These are phyloP conservation scores for Aaosphaeria arxii DNA, from an alignment of 2,329 filamentous ascomycete genomes.

Conservation along the genomic window DNA sequence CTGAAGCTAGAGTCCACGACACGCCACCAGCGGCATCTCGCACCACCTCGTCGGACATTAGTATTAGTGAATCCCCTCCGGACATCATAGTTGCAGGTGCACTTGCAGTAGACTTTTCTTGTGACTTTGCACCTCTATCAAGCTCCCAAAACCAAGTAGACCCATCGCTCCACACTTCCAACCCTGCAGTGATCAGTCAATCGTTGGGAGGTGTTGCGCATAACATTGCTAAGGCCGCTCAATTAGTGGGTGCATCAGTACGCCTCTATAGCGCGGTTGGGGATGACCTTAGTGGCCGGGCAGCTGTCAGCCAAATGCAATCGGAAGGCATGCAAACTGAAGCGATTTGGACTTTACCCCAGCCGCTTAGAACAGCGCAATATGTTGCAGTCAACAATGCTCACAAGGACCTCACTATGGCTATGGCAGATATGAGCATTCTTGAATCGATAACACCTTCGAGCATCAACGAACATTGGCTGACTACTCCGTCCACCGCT, in stretches of 20 bases:
- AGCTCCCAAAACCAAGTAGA: conserved; percentile 35
- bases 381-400: conserved; percentile 87
- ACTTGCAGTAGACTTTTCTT: conserved; percentile 81
- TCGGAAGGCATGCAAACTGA: conserved; percentile 62
- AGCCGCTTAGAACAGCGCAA: conserved; percentile 70
- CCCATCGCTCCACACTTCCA: conserved; percentile 72
- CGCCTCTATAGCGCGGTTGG: conserved; percentile 78
- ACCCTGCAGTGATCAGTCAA: conserved; percentile 76
- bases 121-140: conserved; percentile 63
- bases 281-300: conserved; percentile 73
- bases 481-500: conserved; percentile 8
- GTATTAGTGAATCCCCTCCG: background rate
- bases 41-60: conserved; percentile 12
- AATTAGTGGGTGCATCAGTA: conserved; percentile 64
- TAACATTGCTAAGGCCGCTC: conserved; percentile 84
- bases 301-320: conserved; percentile 65
- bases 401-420: conserved; percentile 79
- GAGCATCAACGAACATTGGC: conserved; percentile 12
- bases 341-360: conserved; percentile 52
- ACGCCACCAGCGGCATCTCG: conserved; percentile 4
- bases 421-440: conserved; percentile 95
- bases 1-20: background rate
- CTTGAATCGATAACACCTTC: conserved; percentile 50
- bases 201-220: conserved; percentile 88
- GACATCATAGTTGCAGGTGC: conserved; percentile 73